Evolutionary conservation across 257 asterid genomes (phyloP).

Genomic region (Cordia subcordata): DNA sequence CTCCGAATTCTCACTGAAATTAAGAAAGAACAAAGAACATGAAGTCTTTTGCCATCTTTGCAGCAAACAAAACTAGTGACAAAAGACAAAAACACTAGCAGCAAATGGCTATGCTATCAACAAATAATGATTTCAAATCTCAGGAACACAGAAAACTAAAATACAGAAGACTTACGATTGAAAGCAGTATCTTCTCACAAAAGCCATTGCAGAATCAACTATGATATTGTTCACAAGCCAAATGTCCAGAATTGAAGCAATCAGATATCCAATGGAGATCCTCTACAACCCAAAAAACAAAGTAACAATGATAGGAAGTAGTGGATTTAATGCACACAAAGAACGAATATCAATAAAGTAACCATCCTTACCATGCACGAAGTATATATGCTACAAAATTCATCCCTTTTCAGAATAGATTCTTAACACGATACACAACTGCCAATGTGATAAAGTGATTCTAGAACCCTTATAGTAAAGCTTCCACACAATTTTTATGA

Average conservation of each 20-base stretch:
- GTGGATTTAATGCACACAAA: not conserved
- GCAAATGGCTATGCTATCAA: not conserved
- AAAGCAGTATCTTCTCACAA: slow-evolving; percentile 57
- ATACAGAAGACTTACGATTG: slow-evolving; percentile 56
- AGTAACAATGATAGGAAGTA: slow-evolving; percentile 6
- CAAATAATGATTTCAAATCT: not conserved
- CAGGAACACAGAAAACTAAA: not conserved
- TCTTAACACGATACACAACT: not conserved
- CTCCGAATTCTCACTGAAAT: too few species aligned
- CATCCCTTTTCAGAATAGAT: too few species aligned
- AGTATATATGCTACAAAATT: too few species aligned
- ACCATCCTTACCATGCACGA: too few species aligned
- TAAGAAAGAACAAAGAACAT: too few species aligned
- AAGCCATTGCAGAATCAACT: slow-evolving; percentile 56
- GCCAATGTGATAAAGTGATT: not conserved
- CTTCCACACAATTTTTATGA: not conserved
- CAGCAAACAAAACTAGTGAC: not conserved
- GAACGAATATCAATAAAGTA: not conserved
- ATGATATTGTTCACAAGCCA: slow-evolving; percentile 57
- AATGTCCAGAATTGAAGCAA: slow-evolving; percentile 70
- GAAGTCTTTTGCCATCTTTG: not conserved
- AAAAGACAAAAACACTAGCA: not conserved
- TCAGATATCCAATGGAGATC: slow-evolving; percentile 76
- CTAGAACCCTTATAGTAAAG: not conserved
- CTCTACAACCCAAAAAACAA: slow-evolving; percentile 45